Conservation (phyloP, 1,284 basidiomycete genomes). For the Moniliella sp. region DNA sequence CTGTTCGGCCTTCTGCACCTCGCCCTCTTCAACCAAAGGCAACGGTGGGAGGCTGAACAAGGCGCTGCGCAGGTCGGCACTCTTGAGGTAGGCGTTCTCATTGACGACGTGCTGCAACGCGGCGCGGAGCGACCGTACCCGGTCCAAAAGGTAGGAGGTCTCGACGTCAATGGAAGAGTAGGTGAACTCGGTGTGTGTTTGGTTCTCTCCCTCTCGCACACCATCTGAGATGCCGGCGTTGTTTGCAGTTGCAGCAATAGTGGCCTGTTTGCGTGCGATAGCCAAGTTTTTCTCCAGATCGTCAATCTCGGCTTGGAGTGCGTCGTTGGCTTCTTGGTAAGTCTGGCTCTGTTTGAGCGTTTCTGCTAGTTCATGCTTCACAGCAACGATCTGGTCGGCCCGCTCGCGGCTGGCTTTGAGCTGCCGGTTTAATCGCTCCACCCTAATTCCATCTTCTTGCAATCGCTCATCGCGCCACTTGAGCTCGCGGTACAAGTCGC, state of each 20-base stretch:
- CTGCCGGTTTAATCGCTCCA: slow-evolving; percentile 75
- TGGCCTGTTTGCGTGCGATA: neutral
- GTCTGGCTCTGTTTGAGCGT: slow-evolving; percentile 63
- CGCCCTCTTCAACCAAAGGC: neutral
- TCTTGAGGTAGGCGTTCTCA: slow-evolving; percentile 77
- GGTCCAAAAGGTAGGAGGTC: slow-evolving; percentile 14
- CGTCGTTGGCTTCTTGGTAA: slow-evolving; percentile 77
- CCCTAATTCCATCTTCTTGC: slow-evolving; percentile 72
- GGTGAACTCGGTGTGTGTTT: neutral
- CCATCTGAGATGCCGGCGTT: neutral
- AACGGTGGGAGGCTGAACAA: slow-evolving; percentile 46
- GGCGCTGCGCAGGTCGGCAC: slow-evolving; percentile 61
- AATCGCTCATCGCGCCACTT: slow-evolving; percentile 55
- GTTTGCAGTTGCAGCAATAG: slow-evolving; percentile 1
- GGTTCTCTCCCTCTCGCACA: neutral
- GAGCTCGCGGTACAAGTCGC: slow-evolving; percentile 59
- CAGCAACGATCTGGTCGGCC: slow-evolving; percentile 56
- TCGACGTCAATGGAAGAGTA: slow-evolving; percentile 8
- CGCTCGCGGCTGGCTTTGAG: slow-evolving; percentile 67
- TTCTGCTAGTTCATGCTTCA: slow-evolving; percentile 59
- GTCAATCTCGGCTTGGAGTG: slow-evolving; percentile 70
- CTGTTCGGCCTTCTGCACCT: neutral
- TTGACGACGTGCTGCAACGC: slow-evolving; percentile 68
- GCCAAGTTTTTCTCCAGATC: slow-evolving; percentile 45
- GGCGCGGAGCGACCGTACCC: slow-evolving; percentile 71